phyloP scores from a whole-genome alignment of 805 yeast species.

The Monosporozyma yasuniensis region DNA sequence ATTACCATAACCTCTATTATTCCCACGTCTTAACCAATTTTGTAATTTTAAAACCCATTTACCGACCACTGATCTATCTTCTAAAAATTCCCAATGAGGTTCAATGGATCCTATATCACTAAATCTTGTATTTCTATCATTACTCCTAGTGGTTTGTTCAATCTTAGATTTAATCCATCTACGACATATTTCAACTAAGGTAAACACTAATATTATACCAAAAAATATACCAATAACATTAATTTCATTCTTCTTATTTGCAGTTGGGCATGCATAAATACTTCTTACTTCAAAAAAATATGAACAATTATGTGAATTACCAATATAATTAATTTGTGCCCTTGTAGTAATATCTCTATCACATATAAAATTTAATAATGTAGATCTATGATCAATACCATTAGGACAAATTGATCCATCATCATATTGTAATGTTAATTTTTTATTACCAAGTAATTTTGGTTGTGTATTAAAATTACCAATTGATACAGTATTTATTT shows the following conservation, averaged over 20 bases:
- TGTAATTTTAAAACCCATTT: neutral
- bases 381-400: conserved; percentile 49
- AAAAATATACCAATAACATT: conserved; percentile 59
- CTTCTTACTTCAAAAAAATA: conserved; percentile 80
- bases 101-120: too few relatives aligned
- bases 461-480: conserved; percentile 59
- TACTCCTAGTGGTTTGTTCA: neutral
- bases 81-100: conserved; percentile 26
- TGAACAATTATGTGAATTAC: conserved; percentile 66
- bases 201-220: conserved; percentile 38
- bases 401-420: conserved; percentile 58
- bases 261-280: conserved; percentile 78
- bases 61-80: conserved; percentile 13
- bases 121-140: neutral
- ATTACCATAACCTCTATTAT: neutral
- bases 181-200: conserved; percentile 33
- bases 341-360: conserved; percentile 62
- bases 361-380: conserved; percentile 65
- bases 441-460: conserved; percentile 46
- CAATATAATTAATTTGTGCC: conserved; percentile 62
- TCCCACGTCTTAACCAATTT: neutral
- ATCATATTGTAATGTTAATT: conserved; percentile 58
- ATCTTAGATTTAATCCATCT: conserved; percentile 23
- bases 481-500: conserved; percentile 38
- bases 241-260: conserved; percentile 53